phyloP scores from a whole-genome alignment of 176 grass and related monocot genomes.

The Paspalum notatum region DNA sequence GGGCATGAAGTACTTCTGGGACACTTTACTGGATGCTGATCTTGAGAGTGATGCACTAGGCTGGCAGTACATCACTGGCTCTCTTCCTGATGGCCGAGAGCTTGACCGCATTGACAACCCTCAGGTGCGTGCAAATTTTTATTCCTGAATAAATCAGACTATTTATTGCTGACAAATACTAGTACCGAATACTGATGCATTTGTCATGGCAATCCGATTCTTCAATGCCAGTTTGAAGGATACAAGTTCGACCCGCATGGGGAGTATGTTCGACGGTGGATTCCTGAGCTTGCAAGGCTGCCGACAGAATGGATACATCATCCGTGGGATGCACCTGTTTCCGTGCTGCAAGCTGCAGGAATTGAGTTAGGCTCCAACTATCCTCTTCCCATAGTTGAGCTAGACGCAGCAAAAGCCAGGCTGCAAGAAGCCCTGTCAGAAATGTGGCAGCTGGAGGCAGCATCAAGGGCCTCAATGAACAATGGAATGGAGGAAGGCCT shows the following conservation, averaged over 20 bases:
- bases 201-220: constrained; percentile 26
- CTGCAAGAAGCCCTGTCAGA: constrained; percentile 83
- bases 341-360: constrained; percentile 89
- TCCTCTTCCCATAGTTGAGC: constrained; percentile 79
- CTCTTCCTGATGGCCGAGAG: constrained; percentile 88
- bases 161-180: background rate
- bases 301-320: constrained; percentile 99
- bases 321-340: constrained; percentile 83
- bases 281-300: constrained; percentile 90
- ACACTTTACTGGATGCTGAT: constrained; percentile 96
- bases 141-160: constrained; percentile 18
- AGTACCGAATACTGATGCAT: constrained; percentile 34
- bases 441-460: constrained; percentile 94
- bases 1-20: constrained; percentile 99
- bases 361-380: constrained; percentile 96
- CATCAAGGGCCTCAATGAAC: constrained; percentile 68
- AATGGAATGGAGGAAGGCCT: constrained; percentile 95
- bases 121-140: constrained; percentile 57
- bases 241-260: constrained; percentile 92
- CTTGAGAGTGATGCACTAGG: constrained; percentile 98
- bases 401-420: constrained; percentile 77
- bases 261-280: constrained; percentile 92
- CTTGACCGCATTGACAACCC: constrained; percentile 96
- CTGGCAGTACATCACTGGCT: constrained; percentile 96
- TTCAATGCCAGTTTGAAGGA: constrained; percentile 73